Percentiles rank a stretch among this genome's conserved stretches.
Conservation (phyloP, 805 yeast genomes). For the Wickerhamia fluorescens region DNA sequence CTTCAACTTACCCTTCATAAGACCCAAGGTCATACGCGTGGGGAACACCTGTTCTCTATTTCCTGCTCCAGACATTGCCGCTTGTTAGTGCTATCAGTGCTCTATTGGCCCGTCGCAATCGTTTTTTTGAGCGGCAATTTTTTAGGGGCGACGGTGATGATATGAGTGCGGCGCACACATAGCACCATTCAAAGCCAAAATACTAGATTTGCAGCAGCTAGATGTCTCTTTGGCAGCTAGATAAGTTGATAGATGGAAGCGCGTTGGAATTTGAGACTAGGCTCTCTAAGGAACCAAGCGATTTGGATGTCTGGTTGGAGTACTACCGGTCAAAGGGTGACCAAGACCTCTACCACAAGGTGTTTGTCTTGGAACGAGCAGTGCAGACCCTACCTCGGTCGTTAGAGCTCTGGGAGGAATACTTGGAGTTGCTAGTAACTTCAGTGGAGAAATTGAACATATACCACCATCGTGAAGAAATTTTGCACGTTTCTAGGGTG, state of each 20-base stretch:
- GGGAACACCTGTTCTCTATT: slow-evolving; percentile 95
- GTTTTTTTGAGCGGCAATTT: too few relatives aligned
- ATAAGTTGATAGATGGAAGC: neutral
- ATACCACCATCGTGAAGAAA: slow-evolving; percentile 21
- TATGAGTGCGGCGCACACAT: too few relatives aligned
- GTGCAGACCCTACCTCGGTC: slow-evolving; percentile 36
- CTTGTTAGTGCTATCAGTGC: neutral
- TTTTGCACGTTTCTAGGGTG: slow-evolving; percentile 28
- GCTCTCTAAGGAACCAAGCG: neutral
- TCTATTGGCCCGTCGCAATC: too few relatives aligned
- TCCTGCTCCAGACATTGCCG: slow-evolving; percentile 55
- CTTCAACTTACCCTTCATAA: slow-evolving; percentile 91
- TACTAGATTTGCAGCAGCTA: too few relatives aligned
- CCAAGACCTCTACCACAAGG: slow-evolving; percentile 20
- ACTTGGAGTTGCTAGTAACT: slow-evolving; percentile 35
- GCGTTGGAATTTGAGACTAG: neutral
- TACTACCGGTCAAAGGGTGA: slow-evolving; percentile 24
- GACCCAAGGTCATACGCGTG: slow-evolving; percentile 92
- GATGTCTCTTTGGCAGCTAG: neutral
- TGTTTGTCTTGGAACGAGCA: slow-evolving; percentile 50
- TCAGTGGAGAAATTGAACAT: slow-evolving; percentile 20
- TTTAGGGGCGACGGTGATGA: too few relatives aligned
- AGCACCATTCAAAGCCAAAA: too few relatives aligned
- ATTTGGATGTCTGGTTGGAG: slow-evolving; percentile 31
- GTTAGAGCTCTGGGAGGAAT: slow-evolving; percentile 48